Base-by-base conservation (phyloP, 2,329 filamentous ascomycete genomes). In the Corynespora cassiicola region DNA sequence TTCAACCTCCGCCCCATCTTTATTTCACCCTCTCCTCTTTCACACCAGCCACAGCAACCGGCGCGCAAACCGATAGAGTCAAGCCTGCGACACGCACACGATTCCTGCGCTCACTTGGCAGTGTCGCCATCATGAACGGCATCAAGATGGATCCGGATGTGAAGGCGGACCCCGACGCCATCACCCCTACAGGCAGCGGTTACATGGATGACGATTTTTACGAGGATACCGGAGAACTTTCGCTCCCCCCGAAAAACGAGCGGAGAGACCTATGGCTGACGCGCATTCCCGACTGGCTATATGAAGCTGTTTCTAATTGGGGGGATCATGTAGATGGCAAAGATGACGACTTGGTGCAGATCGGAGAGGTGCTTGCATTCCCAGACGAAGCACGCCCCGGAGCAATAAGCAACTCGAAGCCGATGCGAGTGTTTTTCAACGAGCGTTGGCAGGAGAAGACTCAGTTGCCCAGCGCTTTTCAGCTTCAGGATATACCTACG, bases 401-500 rank as follows among this genome's bases (percentile, higher is more conserved):
- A 15, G 50, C 53, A n/a, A 56, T 64, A 33, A 51, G 53, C 36
- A 56, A 59, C 32, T 44, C 49, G 17, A 47, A 52, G 31, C 59
- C 85, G 65, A 87, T 95, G 62, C 79, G 79, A 52, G 64, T 85
- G 72, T 79, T 90, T 47, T 77, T 96, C 27, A 75, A 78, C 56
- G 77, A 77, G 15, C 77, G 83, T 34, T 75, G 86, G 33, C 75
- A 80, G 6, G 77, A 83, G 47, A 90, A 95, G 63, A 79, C 86
- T 53, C 73, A 78, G 5, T 77, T 96, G n/a, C 90, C 91, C 8
- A 89, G 89, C 61, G 90, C 95, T 61, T 99, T 96, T 70, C 81
- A 89, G 52, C 74, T 97, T 41, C 84, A 90, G 30, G 77, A 90
- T 30, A 43, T 54, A 12, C 25, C 46, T 9, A 45, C 47, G 2